Base-by-base conservation (phyloP, 192 early-diverging fungal genomes). In the Backusella circina region DNA sequence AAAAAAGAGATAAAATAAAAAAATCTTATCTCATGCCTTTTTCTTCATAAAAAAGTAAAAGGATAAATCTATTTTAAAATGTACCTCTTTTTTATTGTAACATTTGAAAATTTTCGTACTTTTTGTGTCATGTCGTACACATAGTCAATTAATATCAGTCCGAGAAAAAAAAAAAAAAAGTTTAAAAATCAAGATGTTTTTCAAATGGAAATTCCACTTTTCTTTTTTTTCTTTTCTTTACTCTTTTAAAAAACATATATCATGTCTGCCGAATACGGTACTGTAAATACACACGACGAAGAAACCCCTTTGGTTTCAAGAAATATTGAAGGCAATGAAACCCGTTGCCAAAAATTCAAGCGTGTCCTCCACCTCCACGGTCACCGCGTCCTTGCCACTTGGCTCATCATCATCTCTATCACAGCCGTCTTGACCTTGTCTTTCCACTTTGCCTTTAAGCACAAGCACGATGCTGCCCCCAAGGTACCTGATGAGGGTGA, bases 251-350 rank as follows among this genome's bases (percentile, higher is more conserved):
- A 28, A 28, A 28, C 23, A 61, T 1, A n/a, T n/a, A 51, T 3
- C 0, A 79, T 79, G 78, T 74, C 77, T 61, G 44, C 76, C 35
- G 77, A 82, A 74, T 82, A 82, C 74, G 80, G 80, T 57, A 57
- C 76, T 65, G 76, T 82, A 21, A 44, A 39, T 32, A 61, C 54
- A 23, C 76, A 75, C 16, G 80, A 82, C 65, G 70, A 76, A 74
- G 80, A 82, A 57, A 31, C 70, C 26, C 75, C 73, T 75, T 70
- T 77, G 35, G 39, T 75, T 28, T 23, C 74, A 36, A 61, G 54
- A 61, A 61, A 61, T 26, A 61, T 61, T 61, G 67, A 54, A 13
- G 21, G 67, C 5, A 26, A 66, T n/a, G 67, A 73, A 15, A 68
- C 70, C 28, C 71, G 54, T n/a, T 73, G 51, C 21, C 66, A 77